Conservation (phyloP, 345 rosid species). For the Eucalyptus cloeziana region DNA sequence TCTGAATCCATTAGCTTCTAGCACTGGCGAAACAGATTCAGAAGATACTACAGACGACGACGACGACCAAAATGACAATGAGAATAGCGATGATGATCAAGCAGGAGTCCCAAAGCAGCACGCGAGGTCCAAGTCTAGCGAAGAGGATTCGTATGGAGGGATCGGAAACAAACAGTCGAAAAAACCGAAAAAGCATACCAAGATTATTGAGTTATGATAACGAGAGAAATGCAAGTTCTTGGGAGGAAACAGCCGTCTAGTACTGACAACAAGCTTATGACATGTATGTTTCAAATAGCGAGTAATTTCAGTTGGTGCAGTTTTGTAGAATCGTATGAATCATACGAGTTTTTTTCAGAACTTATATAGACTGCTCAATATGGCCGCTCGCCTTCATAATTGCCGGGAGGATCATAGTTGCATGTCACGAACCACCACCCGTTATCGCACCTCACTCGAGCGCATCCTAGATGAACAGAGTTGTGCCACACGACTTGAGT, state of each 20-base stretch:
- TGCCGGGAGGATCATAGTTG: constrained; percentile 59
- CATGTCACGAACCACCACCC: constrained; percentile 44
- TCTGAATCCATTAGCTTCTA: not conserved
- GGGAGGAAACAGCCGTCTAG: not conserved
- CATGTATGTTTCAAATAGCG: not conserved
- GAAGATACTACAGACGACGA: constrained; percentile 13
- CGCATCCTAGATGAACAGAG: constrained; percentile 50
- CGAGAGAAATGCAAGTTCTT: not conserved
- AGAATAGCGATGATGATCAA: not conserved
- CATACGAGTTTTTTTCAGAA: not conserved
- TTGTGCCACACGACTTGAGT: constrained; percentile 66
- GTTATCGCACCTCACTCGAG: constrained; percentile 38
- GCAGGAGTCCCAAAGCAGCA: not conserved
- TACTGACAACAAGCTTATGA: not conserved
- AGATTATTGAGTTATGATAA: constrained; percentile 27
- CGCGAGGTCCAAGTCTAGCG: not conserved
- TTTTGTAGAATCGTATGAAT: not conserved
- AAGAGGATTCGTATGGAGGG: not conserved
- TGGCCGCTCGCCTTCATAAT: constrained; percentile 31
- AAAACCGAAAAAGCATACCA: constrained; percentile 2
- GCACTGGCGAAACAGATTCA: constrained; percentile 27
- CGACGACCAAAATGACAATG: constrained; percentile 1
- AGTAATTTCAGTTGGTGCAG: not conserved
- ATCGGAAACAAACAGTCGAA: constrained; percentile 1
- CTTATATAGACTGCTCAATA: not conserved